Evolutionary conservation across 176 grass and related monocot species (phyloP), one percentile per base, ranked within the genome.

Genomic region (Aechmea fasciata): DNA sequence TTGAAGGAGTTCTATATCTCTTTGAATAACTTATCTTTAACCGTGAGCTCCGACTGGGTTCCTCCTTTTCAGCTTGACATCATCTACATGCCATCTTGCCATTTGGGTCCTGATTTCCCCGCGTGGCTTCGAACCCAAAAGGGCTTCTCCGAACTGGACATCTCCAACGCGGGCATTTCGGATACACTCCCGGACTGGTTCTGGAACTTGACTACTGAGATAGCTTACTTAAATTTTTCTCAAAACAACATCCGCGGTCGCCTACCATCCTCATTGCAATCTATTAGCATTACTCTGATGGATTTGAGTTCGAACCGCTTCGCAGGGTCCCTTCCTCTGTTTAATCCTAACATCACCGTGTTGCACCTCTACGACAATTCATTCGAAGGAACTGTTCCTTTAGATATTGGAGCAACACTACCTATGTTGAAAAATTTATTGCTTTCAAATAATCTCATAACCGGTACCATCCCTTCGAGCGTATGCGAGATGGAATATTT

Each of bases 291-390:
- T 6, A 9, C 0, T 0, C 2, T 13, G 3, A 26, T 74, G 12
- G 59, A 74, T 65, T 51, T 74, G 22, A 65, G 72, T 65, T 65
- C 59, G 2, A 74, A 74, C 48, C 10, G 12, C 7, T 65, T 74
- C 5, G 24, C 50, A 13, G 62, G 72, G 2, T 48, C 19, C 13
- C 47, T 74, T 64, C 48, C 72, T 50, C 7, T 17, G n/a, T 65
- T 74, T 24, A 23, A 48, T 52, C 13, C 57, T 53, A 20, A 25
- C 11, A 66, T 75, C 9, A 10, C 11, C 1, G 2, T 18, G 13
- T 51, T 74, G 13, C 11, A 51, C 17, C 47, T 64, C 1, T 49
- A 33, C 2, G 57, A 64, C 11, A 73, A 73, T 19, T 73, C 71
- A 50, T 64, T 73, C 13, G 47, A 55, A 5, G 71, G 71, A 24